phyloP scores from a whole-genome alignment of 352 stramenopile species.

The Bremia lactucae region DNA sequence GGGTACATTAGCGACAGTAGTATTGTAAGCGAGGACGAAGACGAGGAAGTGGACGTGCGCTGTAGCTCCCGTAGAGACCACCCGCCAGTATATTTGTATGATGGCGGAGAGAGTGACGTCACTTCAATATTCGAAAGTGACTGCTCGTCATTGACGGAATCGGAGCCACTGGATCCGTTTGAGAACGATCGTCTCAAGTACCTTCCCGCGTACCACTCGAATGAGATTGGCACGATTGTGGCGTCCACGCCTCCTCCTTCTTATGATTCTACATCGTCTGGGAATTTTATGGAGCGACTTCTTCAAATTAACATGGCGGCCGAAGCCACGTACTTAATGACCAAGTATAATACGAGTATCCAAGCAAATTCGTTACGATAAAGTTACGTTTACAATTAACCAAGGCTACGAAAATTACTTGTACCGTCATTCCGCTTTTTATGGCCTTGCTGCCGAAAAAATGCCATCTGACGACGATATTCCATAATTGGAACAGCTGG shows the following conservation, averaged over 20 bases:
- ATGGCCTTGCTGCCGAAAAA: constrained; percentile 30
- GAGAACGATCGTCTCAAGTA: constrained; percentile 57
- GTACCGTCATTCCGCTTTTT: neutral
- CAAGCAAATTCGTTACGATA: constrained; percentile 18
- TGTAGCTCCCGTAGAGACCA: too few relatives aligned
- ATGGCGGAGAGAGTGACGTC: constrained; percentile 15
- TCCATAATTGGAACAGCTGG: constrained; percentile 74
- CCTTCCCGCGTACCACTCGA: constrained; percentile 40
- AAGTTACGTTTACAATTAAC: neutral
- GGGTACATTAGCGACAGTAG: too few relatives aligned
- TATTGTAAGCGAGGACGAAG: too few relatives aligned
- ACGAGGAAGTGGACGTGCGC: too few relatives aligned
- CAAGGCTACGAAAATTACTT: neutral
- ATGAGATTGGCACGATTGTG: constrained; percentile 9
- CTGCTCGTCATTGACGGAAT: constrained; percentile 8
- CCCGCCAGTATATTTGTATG: too few relatives aligned
- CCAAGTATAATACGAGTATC: constrained; percentile 59
- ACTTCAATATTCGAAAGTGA: constrained; percentile 23
- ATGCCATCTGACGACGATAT: constrained; percentile 58
- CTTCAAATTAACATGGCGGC: constrained; percentile 57
- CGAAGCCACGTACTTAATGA: constrained; percentile 57
- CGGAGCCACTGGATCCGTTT: constrained; percentile 27
- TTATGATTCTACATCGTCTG: constrained; percentile 18
- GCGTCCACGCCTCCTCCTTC: constrained; percentile 8
- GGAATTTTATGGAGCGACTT: constrained; percentile 48